Evolutionary conservation across 2,329 filamentous ascomycete genomes (phyloP), one percentile per base, ranked within the genome.

Genomic region (Penicillium freii): DNA sequence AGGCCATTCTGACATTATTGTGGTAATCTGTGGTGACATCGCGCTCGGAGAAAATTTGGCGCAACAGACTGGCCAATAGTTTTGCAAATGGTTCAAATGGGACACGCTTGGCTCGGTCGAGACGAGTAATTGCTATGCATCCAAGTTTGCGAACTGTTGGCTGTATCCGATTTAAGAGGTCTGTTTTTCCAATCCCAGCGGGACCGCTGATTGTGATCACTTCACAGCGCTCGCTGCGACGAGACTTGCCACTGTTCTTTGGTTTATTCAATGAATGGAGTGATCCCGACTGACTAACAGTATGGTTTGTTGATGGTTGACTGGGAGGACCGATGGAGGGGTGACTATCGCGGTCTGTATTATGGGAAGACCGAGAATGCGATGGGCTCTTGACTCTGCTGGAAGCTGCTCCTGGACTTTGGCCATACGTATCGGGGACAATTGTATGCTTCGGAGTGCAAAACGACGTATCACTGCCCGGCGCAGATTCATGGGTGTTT

Each of bases 1-100:
- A 75, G 44, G 81, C 81, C 15, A 75, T 74, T 21, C 85, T 76
- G 13, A 87, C 73, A 59, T 78, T 81, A 57, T 84, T 80, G 64
- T 87, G 85, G 58, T 87, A 87, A 0, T 83, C 80, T 1, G 84
- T 85, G 10, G 75, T 79, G 17, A 87, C 81, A 69, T 87, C 84
- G 36, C 82, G 80, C 66, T 87, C 85, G 1, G 84, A 86, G 65
- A 87, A 87, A 7, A 87, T 86, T 60, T 87, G 85, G 27, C 84
- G 80, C 56, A 87, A 82, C 19, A 87, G 72, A 38, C 82, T 84
- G 7, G 82, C 82, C 73, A 87, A 78, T n/a, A 85, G 75, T 59
- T 80, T 81, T 19, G 86, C 75, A 38, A 87, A 79, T 0, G 85
- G 83, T 54, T 87, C 85, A 61, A 86, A 87, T 0, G 85, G 85